Evolutionary conservation across 495 filamentous ascomycete genomes (phyloP), one percentile per base, ranked within the genome.

Genomic region (Parmelia sp.): DNA sequence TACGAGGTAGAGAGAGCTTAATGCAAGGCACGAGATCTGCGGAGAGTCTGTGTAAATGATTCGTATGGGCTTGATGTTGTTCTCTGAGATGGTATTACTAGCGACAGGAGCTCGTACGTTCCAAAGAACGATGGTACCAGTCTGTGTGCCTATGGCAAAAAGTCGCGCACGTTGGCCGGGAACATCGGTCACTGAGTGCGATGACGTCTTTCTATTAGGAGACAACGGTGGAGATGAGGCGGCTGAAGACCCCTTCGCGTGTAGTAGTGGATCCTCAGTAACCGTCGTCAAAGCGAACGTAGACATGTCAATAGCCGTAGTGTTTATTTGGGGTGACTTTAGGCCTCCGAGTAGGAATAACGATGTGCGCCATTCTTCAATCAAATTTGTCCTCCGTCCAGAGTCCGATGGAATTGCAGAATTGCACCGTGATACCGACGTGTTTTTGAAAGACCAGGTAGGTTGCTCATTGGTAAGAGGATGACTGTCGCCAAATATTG

Each of bases 21-120:
- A 72, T 9, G 88, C 94, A n/a, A 98, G 74, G 67, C 84, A 90
- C 14, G 93, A 88, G 15, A 98, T 85, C 68, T 90, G 82, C 1
- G 94, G 92, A 0, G 94, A 97, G 31, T 96, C 91, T 0, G 94
- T 97, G 65, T 93, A 85, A 61, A 98, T 96, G 53, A 89, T 80
- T 23, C 90, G 83, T 25, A 96, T 71, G 4, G 94, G 90, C 14
- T 81, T 76, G 4, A 86, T 72, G 21, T 79, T 76, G 61, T 83
- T 86, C 58, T 80, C 73, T 3, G 83, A 68, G 31, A 81, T 76
- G n/a, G 74, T 62, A 55, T 73, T 81, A 25, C 72, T 79, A 56
- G 86, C 71, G 9, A 78, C 70, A 65, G 89, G 77, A 5, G 84
- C 81, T 53, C 94, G 86, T 68, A 89, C 84, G 68, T 97, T 88